phyloP scores from a whole-genome alignment of 441 rosid genomes.

The Pelargonium exstipulatum region DNA sequence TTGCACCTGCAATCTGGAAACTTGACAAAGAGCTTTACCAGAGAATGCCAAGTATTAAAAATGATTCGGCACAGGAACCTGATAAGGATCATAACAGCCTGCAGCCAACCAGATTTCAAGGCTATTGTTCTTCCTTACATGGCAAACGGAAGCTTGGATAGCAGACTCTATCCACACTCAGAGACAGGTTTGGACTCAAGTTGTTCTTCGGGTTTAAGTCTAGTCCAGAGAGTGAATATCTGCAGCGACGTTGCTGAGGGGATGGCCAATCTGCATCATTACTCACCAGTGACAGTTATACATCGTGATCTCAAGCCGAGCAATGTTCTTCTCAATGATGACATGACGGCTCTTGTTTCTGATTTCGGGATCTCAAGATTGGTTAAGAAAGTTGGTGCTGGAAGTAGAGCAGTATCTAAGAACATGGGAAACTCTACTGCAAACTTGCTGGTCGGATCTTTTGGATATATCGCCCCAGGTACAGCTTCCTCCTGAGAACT shows the following conservation, averaged over 20 bases:
- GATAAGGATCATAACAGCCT: constrained; percentile 35
- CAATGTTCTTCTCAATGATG: constrained; percentile 43
- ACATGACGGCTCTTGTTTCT: constrained; percentile 41
- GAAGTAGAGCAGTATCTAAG: constrained; percentile 29
- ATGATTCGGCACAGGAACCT: constrained; percentile 39
- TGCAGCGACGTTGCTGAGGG: constrained; percentile 41
- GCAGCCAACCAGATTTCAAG: constrained; percentile 38
- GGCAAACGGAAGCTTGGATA: constrained; percentile 41
- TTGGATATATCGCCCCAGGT: constrained; percentile 46
- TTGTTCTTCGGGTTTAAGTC: constrained; percentile 29
- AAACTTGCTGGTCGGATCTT: constrained; percentile 39
- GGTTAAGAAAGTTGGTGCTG: constrained; percentile 32
- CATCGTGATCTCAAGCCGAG: constrained; percentile 45
- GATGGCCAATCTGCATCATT: constrained; percentile 43
- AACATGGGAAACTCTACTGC: constrained; percentile 49
- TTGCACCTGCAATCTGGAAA: constrained; percentile 31
- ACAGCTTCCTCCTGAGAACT: background rate
- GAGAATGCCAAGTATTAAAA: constrained; percentile 38
- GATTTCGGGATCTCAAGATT: constrained; percentile 43
- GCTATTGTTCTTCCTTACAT: constrained; percentile 37
- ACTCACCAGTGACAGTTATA: constrained; percentile 31
- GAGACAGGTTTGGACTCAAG: constrained; percentile 20
- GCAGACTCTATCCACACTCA: constrained; percentile 30
- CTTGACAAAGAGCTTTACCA: constrained; percentile 36
- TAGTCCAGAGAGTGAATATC: constrained; percentile 35